phyloP scores from a whole-genome alignment of 768 basidiomycete genomes.

The Psilocybe cyanescens region DNA sequence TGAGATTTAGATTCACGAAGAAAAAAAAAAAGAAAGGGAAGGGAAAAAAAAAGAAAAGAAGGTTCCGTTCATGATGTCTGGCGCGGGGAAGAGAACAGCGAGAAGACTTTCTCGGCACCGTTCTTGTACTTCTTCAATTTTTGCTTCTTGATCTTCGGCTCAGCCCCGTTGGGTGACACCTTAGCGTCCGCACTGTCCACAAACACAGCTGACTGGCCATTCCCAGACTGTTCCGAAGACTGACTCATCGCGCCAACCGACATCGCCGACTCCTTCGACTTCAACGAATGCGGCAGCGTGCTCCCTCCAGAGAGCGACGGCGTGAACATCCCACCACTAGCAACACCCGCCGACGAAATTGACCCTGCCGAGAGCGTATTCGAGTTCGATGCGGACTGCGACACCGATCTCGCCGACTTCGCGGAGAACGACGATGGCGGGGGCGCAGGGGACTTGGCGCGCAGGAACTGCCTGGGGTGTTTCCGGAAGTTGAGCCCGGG shows the following conservation, averaged over 20 bases:
- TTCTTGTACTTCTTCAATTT: conserved; percentile 88
- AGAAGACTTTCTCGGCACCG: conserved; percentile 84
- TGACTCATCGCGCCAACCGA: conserved; percentile 75
- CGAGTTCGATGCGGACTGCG: conserved; percentile 47
- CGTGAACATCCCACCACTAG: conserved; percentile 46
- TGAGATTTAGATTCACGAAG: conserved; percentile 10
- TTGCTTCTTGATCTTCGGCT: conserved; percentile 69
- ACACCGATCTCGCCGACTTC: conserved; percentile 43
- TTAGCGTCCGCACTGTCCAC: conserved; percentile 30
- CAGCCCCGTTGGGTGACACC: conserved; percentile 26
- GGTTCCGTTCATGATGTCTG: conserved; percentile 25
- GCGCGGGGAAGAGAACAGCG: conserved; percentile 78
- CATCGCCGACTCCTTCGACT: conserved; percentile 77
- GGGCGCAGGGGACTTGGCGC: conserved; percentile 66
- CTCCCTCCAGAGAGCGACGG: conserved; percentile 64
- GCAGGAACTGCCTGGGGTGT: conserved; percentile 72
- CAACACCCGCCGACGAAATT: conserved; percentile 35
- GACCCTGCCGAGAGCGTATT: conserved; percentile 49
- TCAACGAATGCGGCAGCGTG: conserved; percentile 67
- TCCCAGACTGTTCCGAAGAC: conserved; percentile 71
- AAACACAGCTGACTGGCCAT: conserved; percentile 48
- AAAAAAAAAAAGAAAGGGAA: not conserved
- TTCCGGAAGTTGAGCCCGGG: conserved; percentile 75
- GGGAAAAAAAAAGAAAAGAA: not conserved
- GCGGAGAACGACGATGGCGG: conserved; percentile 51